Conservation (phyloP, 352 stramenopile species). For the Phytophthora europaea region DNA sequence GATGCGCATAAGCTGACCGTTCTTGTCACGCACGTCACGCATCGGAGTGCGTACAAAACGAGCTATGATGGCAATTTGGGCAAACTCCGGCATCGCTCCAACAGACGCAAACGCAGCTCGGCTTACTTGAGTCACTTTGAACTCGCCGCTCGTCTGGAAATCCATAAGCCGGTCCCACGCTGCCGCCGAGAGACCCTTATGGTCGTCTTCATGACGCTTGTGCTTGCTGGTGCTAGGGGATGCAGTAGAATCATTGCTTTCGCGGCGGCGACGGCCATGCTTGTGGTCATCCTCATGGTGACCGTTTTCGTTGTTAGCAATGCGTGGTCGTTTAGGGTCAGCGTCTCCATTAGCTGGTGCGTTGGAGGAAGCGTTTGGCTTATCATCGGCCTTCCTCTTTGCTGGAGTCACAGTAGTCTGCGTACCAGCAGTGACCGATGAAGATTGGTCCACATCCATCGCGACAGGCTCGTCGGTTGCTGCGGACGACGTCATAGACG, state of each 20-base stretch:
- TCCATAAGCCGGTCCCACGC: slow-evolving; percentile 85
- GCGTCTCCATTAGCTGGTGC: slow-evolving; percentile 14
- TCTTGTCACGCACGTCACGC: slow-evolving; percentile 79
- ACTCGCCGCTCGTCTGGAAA: slow-evolving; percentile 70
- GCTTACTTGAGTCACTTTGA: slow-evolving; percentile 79
- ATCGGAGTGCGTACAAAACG: slow-evolving; percentile 75
- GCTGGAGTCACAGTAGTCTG: slow-evolving; percentile 21
- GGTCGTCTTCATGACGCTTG: slow-evolving; percentile 41
- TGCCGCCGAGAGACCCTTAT: slow-evolving; percentile 66
- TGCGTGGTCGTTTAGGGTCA: slow-evolving; percentile 34
- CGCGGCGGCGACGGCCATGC: slow-evolving; percentile 32
- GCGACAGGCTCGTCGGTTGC: slow-evolving; percentile 13
- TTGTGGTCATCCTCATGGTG: slow-evolving; percentile 28
- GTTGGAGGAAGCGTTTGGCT: slow-evolving; percentile 7
- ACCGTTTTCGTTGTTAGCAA: slow-evolving; percentile 22
- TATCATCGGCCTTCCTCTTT: slow-evolving; percentile 39
- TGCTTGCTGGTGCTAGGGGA: slow-evolving; percentile 31
- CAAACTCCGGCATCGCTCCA: slow-evolving; percentile 76
- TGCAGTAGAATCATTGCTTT: slow-evolving; percentile 32
- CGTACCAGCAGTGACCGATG: background rate
- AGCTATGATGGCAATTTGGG: slow-evolving; percentile 76
- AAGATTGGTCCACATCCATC: slow-evolving; percentile 35
- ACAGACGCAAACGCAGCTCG: slow-evolving; percentile 75
- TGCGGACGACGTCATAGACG: slow-evolving; percentile 33
- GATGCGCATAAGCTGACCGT: slow-evolving; percentile 78